Conservation (phyloP, 2,329 filamentous ascomycete genomes). For the Fusarium nanum region DNA sequence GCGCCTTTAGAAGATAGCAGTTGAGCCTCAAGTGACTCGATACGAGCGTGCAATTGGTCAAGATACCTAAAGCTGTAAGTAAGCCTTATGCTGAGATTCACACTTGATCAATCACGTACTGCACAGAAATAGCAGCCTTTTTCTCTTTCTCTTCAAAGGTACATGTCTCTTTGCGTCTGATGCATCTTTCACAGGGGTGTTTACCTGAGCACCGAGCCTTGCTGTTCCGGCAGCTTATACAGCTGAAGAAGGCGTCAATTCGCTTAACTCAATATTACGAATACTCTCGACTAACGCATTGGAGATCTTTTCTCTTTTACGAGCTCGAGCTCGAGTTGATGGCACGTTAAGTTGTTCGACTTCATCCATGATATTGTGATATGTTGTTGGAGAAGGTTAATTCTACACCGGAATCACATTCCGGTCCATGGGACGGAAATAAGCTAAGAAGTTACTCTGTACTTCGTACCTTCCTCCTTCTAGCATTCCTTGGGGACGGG, state of each 20-base stretch:
- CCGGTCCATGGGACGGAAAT: not conserved
- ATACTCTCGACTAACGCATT: slow-evolving; percentile 14
- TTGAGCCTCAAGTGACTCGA: slow-evolving; percentile 27
- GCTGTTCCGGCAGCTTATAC: slow-evolving; percentile 35
- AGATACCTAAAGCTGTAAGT: slow-evolving; percentile 24
- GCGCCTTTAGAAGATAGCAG: not conserved
- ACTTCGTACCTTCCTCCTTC: not conserved
- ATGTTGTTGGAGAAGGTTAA: not conserved
- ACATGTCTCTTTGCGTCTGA: slow-evolving; percentile 29
- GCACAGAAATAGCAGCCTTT: slow-evolving; percentile 24
- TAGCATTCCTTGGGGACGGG: not conserved
- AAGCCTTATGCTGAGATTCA: not conserved
- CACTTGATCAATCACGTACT: slow-evolving; percentile 12
- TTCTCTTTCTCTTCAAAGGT: slow-evolving; percentile 38
- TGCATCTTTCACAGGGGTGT: slow-evolving; percentile 33
- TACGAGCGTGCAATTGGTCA: slow-evolving; percentile 29
- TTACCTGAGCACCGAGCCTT: slow-evolving; percentile 37
- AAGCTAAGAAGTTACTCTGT: not conserved
- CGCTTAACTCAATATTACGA: not conserved
- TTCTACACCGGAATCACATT: slow-evolving; percentile 5
- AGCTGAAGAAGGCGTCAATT: slow-evolving; percentile 18
- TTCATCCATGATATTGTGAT: slow-evolving; percentile 3
- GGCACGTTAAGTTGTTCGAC: not conserved
- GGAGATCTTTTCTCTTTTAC: slow-evolving; percentile 20
- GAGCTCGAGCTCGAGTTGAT: slow-evolving; percentile 4